Evolutionary conservation across 2,329 filamentous ascomycete species (phyloP), one percentile per base, ranked within the genome.

Genomic region (Eurotiales sp.): DNA sequence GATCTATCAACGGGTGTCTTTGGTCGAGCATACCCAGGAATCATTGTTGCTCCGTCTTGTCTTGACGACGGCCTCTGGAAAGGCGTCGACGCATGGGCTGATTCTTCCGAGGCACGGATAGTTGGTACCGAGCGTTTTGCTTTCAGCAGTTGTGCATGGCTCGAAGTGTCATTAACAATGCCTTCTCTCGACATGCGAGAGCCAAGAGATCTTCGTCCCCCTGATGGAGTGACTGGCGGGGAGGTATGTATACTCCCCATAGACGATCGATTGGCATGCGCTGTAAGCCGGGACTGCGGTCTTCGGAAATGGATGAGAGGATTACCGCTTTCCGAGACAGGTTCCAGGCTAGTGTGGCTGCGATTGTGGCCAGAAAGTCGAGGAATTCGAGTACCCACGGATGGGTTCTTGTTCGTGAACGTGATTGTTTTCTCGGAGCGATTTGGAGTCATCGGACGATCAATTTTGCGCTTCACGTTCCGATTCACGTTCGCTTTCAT

Each of bases 291-390:
- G 3, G 86, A 88, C 56, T 83, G 81, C 37, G 86, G 82, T 57
- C 84, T 77, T 51, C 83, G 80, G 57, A 77, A 77, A 54, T 78
- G 81, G 37, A 77, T 73, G 43, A 87, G 80, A 17, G 88, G 83
- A 3, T 85, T 89, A 46, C 90, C 90, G 58, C 85, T 90, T 71
- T 97, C 92, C 34, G 90, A 95, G 5, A 97, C 90, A 19, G 92
- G 90, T 64, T 95, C 92, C n/a, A 97, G 78, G 15, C 71, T 85
- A 10, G 87, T 87, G 59, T 83, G 81, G 4, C 85, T 81, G 48
- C 86, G 80, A 63, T 89, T 86, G 67, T 88, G 85, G 54, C 77
- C 78, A 50, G 86, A 77, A 30, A 91, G 86, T 46, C 90, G 83
- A 32, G 92, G 90, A 54, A 96, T 86, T 51, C 90, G 85, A 29